phyloP scores from a whole-genome alignment of 75 land plant species.

The Selaginella tamariscina region DNA sequence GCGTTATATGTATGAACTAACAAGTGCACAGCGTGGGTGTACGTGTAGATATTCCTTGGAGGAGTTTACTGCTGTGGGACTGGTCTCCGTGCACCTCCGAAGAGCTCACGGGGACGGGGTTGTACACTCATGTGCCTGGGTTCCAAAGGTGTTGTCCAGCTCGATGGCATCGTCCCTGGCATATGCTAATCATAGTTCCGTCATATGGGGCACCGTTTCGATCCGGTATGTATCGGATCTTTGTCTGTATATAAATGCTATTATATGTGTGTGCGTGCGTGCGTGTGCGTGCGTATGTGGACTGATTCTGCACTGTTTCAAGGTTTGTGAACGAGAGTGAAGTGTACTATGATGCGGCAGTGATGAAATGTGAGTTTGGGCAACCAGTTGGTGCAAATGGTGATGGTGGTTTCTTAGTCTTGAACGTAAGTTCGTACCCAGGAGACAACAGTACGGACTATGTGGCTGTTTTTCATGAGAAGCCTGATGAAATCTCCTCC shows the following conservation, averaged over 20 bases:
- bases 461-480: constrained; percentile 7
- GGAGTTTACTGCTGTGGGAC: neutral
- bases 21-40: no score
- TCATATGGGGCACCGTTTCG: neutral
- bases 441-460: neutral
- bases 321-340: neutral
- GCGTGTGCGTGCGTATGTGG: no score
- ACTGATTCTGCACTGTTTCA: no score
- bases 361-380: constrained; percentile 16
- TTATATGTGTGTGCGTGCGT: no score
- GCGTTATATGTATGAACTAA: no score
- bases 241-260: no score
- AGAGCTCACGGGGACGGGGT: neutral
- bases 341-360: constrained; percentile 11
- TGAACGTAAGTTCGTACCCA: neutral
- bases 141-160: neutral
- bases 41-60: neutral
- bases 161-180: neutral
- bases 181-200: neutral
- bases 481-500: neutral
- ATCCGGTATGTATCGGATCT: no score
- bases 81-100: neutral
- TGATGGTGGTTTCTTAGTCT: constrained; percentile 6
- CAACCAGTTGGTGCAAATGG: constrained; percentile 12
- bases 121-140: neutral